phyloP scores from a whole-genome alignment of 2,329 filamentous ascomycete genomes.

The Falciphora oryzae region DNA sequence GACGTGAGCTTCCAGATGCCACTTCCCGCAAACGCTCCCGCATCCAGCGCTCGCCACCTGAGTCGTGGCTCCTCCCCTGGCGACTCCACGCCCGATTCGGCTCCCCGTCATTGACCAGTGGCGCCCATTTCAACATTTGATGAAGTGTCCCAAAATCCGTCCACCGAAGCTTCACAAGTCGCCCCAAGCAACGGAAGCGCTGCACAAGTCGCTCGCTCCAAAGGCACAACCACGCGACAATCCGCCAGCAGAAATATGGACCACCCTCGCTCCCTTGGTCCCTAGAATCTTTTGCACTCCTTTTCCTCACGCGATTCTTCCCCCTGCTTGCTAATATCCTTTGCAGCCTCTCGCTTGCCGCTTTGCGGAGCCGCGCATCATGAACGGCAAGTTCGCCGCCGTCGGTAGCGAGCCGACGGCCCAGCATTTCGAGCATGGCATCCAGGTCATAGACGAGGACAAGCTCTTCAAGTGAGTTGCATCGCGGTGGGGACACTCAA shows the following conservation, averaged over 20 bases:
- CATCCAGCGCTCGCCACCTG: background rate
- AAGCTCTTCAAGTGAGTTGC: slow-evolving; percentile 86
- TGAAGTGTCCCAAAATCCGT: background rate
- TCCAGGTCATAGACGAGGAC: slow-evolving; percentile 94
- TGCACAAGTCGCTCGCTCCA: background rate
- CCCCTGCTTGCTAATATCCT: background rate
- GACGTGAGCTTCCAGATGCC: background rate
- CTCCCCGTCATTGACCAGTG: background rate
- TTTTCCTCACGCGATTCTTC: background rate
- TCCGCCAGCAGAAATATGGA: background rate
- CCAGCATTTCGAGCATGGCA: slow-evolving; percentile 79
- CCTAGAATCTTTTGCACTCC: background rate
- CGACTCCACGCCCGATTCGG: background rate
- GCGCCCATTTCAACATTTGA: background rate
- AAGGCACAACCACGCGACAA: background rate
- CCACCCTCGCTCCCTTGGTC: background rate
- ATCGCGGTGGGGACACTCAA: background rate
- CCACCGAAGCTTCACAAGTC: background rate
- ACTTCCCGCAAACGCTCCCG: background rate
- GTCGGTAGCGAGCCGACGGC: slow-evolving; percentile 60
- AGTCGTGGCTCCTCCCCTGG: background rate
- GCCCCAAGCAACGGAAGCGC: background rate
- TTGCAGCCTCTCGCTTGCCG: background rate
- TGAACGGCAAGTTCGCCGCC: slow-evolving; percentile 78
- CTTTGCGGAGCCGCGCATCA: slow-evolving; percentile 23